Percentiles rank a stretch among this genome's conserved stretches.
Conservation (phyloP, 2,329 filamentous ascomycete genomes). For the Podosphaera fusca region DNA sequence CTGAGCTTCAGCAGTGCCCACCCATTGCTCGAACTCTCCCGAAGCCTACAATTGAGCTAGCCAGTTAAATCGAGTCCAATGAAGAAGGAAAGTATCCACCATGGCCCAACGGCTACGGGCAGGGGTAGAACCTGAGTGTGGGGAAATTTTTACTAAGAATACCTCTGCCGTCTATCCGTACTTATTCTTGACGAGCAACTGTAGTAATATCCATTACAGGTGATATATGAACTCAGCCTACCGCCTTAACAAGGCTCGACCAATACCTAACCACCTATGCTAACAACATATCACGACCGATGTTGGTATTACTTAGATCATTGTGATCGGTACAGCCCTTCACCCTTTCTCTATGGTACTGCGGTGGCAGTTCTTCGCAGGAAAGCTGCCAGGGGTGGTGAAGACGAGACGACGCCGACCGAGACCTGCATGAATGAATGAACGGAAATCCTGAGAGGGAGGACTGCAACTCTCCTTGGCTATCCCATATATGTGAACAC, state of each 20-base stretch:
- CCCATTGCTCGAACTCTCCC: no score
- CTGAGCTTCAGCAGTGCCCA: no score
- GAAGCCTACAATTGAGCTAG: no score
- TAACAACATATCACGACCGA: neutral
- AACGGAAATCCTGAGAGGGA: neutral
- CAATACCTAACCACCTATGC: neutral
- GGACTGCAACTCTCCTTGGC: neutral
- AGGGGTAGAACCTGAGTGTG: neutral
- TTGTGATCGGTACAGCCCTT: neutral
- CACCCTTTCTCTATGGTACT: neutral
- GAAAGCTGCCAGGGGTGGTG: neutral
- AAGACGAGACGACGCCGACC: neutral
- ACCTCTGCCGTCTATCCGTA: neutral
- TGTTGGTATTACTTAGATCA: neutral
- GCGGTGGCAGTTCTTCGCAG: neutral
- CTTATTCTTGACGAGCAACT: neutral
- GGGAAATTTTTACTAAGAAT: neutral
- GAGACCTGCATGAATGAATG: neutral
- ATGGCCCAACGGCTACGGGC: no score
- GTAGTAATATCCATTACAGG: neutral
- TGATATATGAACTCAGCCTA: neutral
- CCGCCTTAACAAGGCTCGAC: neutral
- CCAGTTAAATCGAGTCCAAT: no score
- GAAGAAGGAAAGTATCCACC: no score
- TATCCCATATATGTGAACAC: neutral